These are phyloP conservation scores for Cytospora chrysosperma DNA, from an alignment of 2,329 filamentous ascomycete genomes.

Conservation along the genomic window DNA sequence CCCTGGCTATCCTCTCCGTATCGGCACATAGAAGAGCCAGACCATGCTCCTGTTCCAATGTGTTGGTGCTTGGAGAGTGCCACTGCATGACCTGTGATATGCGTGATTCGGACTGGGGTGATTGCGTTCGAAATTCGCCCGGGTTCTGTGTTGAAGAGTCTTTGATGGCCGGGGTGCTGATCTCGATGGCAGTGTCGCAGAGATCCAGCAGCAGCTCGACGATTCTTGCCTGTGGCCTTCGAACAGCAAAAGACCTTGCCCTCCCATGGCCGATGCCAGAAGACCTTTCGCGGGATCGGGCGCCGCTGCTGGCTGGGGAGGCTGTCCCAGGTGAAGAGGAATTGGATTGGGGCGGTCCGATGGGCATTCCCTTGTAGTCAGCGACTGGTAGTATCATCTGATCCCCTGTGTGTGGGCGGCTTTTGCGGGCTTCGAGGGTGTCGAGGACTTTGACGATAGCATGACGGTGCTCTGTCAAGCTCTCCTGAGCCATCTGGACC, in stretches of 20 bases:
- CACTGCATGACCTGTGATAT: constrained; percentile 94
- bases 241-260: constrained; percentile 84
- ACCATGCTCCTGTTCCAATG: constrained; percentile 89
- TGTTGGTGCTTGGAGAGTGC: constrained; percentile 91
- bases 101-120: constrained; percentile 90
- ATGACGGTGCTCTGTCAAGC: constrained; percentile 86
- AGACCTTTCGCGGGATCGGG: constrained; percentile 69
- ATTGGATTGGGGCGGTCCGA: constrained; percentile 71
- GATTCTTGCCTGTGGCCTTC: constrained; percentile 85
- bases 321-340: constrained; percentile 71
- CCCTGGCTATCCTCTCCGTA: constrained; percentile 77
- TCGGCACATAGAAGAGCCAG: constrained; percentile 85
- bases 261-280: constrained; percentile 75
- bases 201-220: constrained; percentile 93
- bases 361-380: constrained; percentile 85
- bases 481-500: constrained; percentile 93
- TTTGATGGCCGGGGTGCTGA: constrained; percentile 91
- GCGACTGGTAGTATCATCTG: constrained; percentile 55
- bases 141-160: constrained; percentile 66
- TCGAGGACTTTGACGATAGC: constrained; percentile 94
- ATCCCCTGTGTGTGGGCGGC: constrained; percentile 60
- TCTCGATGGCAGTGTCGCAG: constrained; percentile 92
- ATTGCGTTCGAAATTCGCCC: constrained; percentile 86
- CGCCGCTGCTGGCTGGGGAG: constrained; percentile 69
- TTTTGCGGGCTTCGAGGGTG: constrained; percentile 77